Evolutionary conservation across 257 asterid species (phyloP).

Genomic region (Agastache rugosa): DNA sequence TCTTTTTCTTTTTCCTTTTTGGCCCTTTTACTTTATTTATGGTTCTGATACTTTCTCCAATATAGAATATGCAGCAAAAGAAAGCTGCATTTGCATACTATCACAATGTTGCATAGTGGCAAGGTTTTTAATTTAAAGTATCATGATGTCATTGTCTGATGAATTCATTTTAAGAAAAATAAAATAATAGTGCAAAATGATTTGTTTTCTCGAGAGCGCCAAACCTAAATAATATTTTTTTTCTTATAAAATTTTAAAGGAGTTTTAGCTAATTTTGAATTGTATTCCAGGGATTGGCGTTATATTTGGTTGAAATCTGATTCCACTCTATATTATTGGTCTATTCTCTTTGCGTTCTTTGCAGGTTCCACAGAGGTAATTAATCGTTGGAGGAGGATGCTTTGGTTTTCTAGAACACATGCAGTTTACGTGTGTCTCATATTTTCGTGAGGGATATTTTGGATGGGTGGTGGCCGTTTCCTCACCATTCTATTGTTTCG

Average conservation of each 20-base stretch:
- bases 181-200: not conserved
- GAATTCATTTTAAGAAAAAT: not conserved
- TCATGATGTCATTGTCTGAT: not conserved
- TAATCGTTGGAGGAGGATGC: too few relatives aligned
- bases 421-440: too few relatives aligned
- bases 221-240: not conserved
- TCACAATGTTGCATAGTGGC: not conserved
- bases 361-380: too few relatives aligned
- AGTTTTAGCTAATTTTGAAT: not conserved
- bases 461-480: too few relatives aligned
- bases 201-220: not conserved
- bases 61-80: not conserved
- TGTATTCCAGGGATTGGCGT: too few relatives aligned
- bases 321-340: too few relatives aligned
- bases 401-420: too few relatives aligned
- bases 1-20: not conserved
- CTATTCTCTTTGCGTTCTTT: too few relatives aligned
- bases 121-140: slow-evolving; percentile 10
- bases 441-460: too few relatives aligned
- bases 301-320: too few relatives aligned
- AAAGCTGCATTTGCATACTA: slow-evolving; percentile 19
- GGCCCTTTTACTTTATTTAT: not conserved
- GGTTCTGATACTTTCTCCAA: not conserved
- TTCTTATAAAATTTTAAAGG: not conserved
- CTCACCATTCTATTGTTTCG: too few relatives aligned